Base-by-base conservation (phyloP, 768 basidiomycete species). In the Leccinellum albellum region DNA sequence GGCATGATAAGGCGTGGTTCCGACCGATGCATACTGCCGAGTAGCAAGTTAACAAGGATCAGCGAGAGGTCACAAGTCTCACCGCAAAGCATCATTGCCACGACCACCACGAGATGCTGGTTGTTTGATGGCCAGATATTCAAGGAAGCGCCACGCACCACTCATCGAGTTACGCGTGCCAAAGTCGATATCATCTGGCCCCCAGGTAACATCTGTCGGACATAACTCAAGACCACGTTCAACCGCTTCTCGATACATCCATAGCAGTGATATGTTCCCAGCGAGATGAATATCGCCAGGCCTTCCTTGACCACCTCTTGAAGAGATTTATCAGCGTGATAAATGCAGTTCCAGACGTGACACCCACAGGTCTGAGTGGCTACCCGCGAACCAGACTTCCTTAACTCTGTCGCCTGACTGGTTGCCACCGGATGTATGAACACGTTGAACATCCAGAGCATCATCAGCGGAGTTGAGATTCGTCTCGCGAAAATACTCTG, bases 161-260 rank as follows among this genome's bases (percentile, higher is more conserved):
- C 26, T 40, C 62, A 63, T 63, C 5, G 62, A 63, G 14, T 63
- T n/a, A 24, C 20, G 52, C 26, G 29, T 56, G 14, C 60, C 62
- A 17, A 53, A 61, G 29, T 63, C 60, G 13, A 63, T 35, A 32
- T 64, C 62, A 10, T 59, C 57, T 5, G 60, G 62, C 4, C 59
- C 49, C 60, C 60, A 63, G 28, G 56, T 55, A 20, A 63, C 26
- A 28, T 63, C 50, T 37, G 55, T 61, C 6, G 62, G 57, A 3
- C 55, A 51, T 33, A 73, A 54, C 2, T 53, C 31, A 20, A 49
- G 48, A n/a, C 29, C 48, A 31, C 9, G 26, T 15, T 49, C 29
- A 28, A n/a, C 28, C 28, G 28, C 28, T 28, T 28, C 28, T 28
- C 28, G 28, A 28, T 29, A 26, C 46, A 47, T 47, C 46, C 46